These are phyloP conservation scores for Beauveria caledonica DNA, from an alignment of 2,329 filamentous ascomycete species.

Conservation along the genomic window DNA sequence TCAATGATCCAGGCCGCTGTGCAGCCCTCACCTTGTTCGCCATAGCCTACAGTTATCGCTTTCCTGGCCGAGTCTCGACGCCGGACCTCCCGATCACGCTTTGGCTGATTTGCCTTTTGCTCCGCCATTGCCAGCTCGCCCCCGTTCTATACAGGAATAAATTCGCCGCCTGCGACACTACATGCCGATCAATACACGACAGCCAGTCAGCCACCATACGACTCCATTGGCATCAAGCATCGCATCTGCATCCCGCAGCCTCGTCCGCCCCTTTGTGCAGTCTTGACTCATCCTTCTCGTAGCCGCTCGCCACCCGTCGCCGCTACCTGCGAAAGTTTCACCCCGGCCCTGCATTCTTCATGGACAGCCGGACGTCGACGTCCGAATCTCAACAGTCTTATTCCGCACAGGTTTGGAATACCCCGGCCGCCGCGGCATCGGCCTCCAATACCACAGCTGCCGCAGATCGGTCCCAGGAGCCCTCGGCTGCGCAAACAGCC, in stretches of 20 bases:
- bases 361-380: constrained; percentile 31
- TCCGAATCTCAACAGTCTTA: constrained; percentile 32
- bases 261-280: neutral
- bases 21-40: constrained; percentile 5
- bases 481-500: constrained; percentile 21
- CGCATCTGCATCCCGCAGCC: constrained; percentile 5
- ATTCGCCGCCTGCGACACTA: neutral
- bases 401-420: constrained; percentile 15
- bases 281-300: neutral
- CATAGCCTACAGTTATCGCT: constrained; percentile 1
- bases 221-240: neutral
- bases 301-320: constrained; percentile 6
- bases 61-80: neutral
- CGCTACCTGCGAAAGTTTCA: neutral
- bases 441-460: constrained; percentile 19
- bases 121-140: constrained; percentile 3
- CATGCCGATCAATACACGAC: constrained; percentile 2
- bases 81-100: constrained; percentile 3
- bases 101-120: neutral
- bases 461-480: constrained; percentile 26
- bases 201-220: neutral
- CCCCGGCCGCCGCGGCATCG: neutral
- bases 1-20: neutral
- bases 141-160: neutral
- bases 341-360: constrained; percentile 19